Conservation (phyloP, 164 flowering plant genomes). For the Aristolochia californica region DNA sequence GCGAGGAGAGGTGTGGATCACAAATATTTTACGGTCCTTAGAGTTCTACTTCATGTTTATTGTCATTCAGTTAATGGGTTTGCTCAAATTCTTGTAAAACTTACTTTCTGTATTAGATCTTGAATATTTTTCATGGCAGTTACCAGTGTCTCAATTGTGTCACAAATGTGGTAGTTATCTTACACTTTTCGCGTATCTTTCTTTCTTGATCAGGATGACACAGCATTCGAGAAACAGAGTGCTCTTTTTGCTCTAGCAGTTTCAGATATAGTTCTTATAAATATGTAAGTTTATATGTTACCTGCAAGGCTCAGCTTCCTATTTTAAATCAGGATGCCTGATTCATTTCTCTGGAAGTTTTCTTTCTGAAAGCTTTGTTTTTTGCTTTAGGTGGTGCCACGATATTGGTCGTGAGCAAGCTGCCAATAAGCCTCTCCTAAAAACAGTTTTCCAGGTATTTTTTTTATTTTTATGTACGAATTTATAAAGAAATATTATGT, state of each 20-base stretch:
- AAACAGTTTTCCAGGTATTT: slow-evolving; percentile 86
- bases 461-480: too few relatives aligned
- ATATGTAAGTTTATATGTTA: slow-evolving; percentile 57
- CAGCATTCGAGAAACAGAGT: slow-evolving; percentile 98
- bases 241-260: slow-evolving; percentile 99
- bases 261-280: slow-evolving; percentile 92
- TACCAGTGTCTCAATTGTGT: neutral
- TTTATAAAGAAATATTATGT: slow-evolving; percentile 2
- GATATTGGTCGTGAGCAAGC: slow-evolving; percentile 99
- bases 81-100: neutral
- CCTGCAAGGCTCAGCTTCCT: neutral
- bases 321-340: neutral
- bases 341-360: neutral
- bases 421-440: slow-evolving; percentile 93
- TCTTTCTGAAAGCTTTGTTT: neutral
- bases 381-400: slow-evolving; percentile 85
- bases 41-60: neutral
- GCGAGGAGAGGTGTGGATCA: slow-evolving; percentile 71
- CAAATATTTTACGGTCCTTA: neutral
- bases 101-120: neutral
- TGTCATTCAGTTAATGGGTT: neutral
- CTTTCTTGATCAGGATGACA: slow-evolving; percentile 66
- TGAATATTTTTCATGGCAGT: neutral
- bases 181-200: neutral
- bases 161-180: neutral